phyloP scores from a whole-genome alignment of 148 eudicot species.

The Polygonum aviculare region DNA sequence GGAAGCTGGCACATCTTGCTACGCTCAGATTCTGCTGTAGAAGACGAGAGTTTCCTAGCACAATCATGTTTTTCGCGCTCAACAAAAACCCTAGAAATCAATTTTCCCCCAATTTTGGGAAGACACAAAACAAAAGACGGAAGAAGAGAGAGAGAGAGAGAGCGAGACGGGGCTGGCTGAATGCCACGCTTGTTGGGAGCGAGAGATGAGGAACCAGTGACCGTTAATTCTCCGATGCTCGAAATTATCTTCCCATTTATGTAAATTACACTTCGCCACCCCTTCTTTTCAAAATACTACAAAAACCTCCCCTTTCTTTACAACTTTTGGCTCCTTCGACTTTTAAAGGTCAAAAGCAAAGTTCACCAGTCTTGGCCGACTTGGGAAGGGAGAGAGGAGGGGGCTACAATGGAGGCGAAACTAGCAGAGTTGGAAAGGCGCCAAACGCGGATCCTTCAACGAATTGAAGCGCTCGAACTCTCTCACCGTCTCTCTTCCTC shows the following conservation, averaged over 20 bases:
- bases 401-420: conserved; percentile 15
- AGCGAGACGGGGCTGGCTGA: conserved; percentile 2
- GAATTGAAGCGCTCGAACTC: conserved; percentile 47
- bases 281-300: too few species aligned
- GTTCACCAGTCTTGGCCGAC: neutral
- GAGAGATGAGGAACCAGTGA: conserved; percentile 3
- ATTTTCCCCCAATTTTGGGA: neutral
- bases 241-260: too few species aligned
- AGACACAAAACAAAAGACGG: neutral
- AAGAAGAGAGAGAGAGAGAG: neutral
- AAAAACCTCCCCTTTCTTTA: too few species aligned
- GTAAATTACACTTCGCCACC: too few species aligned
- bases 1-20: neutral
- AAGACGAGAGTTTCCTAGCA: neutral
- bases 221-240: neutral
- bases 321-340: too few species aligned
- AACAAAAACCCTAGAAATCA: neutral
- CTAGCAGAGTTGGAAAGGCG: conserved; percentile 47
- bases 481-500: conserved; percentile 26
- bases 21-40: neutral
- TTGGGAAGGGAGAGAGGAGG: neutral
- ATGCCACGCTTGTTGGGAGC: conserved; percentile 4
- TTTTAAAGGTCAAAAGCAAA: too few species aligned
- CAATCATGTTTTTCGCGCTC: neutral
- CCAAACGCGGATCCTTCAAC: conserved; percentile 50